These are phyloP conservation scores for Collybia sordida DNA, from an alignment of 768 basidiomycete genomes.

Conservation along the genomic window DNA sequence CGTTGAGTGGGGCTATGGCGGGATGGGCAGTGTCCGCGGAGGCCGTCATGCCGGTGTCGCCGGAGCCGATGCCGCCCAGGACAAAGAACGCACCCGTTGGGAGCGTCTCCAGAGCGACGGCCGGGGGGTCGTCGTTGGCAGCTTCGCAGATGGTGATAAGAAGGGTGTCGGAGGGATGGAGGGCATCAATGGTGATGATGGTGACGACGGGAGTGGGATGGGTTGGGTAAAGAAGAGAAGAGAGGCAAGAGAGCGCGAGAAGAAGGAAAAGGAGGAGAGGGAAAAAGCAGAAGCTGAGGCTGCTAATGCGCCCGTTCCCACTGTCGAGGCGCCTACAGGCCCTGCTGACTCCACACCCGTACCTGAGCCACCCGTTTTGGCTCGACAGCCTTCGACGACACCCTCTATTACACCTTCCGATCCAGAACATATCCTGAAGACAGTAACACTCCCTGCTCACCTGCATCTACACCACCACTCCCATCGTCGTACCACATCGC, in stretches of 20 bases:
- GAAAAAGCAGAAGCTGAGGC: constrained; percentile 33
- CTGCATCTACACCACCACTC: constrained; percentile 10
- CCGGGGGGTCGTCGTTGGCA: constrained; percentile 15
- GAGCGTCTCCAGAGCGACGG: constrained; percentile 31
- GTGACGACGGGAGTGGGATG: constrained; percentile 86
- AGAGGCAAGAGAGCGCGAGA: constrained; percentile 55
- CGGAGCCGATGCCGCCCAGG: constrained; percentile 22
- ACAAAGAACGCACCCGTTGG: constrained; percentile 29
- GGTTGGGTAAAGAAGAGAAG: constrained; percentile 72
- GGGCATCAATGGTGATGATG: constrained; percentile 40
- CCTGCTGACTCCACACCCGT: not conserved
- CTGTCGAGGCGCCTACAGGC: not conserved
- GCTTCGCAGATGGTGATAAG: constrained; percentile 15
- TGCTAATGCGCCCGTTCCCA: constrained; percentile 12
- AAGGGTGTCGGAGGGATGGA: constrained; percentile 25
- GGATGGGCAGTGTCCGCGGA: constrained; percentile 67
- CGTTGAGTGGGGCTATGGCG: constrained; percentile 91
- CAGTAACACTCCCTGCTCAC: constrained; percentile 12
- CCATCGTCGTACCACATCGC: constrained; percentile 8
- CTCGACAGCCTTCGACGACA: not conserved
- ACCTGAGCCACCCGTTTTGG: not conserved
- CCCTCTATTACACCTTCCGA: constrained; percentile 1
- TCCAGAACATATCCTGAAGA: constrained; percentile 16
- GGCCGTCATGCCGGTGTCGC: constrained; percentile 20
- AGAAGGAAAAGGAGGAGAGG: constrained; percentile 40